Evolutionary conservation across 768 basidiomycete genomes (phyloP), one percentile per base, ranked within the genome.

Genomic region (Hemileccinum impolitum): DNA sequence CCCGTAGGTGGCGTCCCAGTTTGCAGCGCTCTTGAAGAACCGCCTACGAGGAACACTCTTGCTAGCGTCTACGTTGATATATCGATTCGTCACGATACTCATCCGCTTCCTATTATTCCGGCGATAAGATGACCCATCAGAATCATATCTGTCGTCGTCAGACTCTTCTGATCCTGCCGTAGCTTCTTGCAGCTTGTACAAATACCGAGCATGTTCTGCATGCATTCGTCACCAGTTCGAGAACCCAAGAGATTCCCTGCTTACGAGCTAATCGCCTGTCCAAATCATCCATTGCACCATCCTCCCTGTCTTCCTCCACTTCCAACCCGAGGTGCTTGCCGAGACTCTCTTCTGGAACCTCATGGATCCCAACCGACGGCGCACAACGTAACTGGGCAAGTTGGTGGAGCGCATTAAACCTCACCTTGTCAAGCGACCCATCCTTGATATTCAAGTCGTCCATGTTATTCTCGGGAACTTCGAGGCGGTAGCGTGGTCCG

Each of bases 401-500:
- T 37, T 80, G 76, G 39, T 80, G 74, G 37, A 86, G 63, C 50
- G 80, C 70, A 42, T 72, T 64, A 66, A 70, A 90, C 85, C 86
- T 80, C 46, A 94, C 85, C 58, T 75, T 76, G 49, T 95, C 85
- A 30, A 98, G 69, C 25, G 89, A 87, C 10, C 80, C 81, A 57
- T 94, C 87, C 54, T 78, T 80, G 51, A 85, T 68, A 63, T 98
- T 99, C 59, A 90, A 70, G 61, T 98, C 92, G 52, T 96, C 94
- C 88, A 95, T 91, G 62, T 98, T 98, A 60, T 88, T 97, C 54
- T 80, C 77, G 21, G 83, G 77, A 2, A 99, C 94, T 61, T 97
- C 94, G 32, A 99, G 75, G 52, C 94, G 77, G 69, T 94, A 99
- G 52, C 94, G 75, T 14, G 95, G 95, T 0, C 94, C 96, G 65